These are phyloP conservation scores for Clonostachys sp. DNA, from an alignment of 2,329 filamentous ascomycete genomes.

Conservation along the genomic window DNA sequence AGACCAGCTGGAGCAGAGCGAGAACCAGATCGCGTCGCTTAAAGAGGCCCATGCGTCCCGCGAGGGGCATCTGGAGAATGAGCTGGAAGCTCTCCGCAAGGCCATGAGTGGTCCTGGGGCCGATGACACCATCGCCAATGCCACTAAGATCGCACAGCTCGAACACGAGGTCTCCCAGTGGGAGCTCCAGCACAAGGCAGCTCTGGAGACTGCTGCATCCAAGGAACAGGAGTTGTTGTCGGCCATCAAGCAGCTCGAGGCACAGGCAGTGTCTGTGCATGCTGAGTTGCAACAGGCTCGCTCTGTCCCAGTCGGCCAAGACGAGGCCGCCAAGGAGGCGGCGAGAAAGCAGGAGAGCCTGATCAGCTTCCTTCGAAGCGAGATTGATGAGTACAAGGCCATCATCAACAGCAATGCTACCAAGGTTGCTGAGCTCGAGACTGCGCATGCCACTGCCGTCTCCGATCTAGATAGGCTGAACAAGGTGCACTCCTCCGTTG, in stretches of 20 bases:
- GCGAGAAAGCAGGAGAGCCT: slow-evolving; percentile 54
- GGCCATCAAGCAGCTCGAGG: slow-evolving; percentile 71
- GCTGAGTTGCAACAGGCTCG: slow-evolving; percentile 41
- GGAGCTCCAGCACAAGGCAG: slow-evolving; percentile 70
- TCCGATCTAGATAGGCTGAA: slow-evolving; percentile 70
- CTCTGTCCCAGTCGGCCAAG: slow-evolving; percentile 26
- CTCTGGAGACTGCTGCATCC: slow-evolving; percentile 64
- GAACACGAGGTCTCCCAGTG: slow-evolving; percentile 69
- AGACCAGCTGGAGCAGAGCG: slow-evolving; percentile 82
- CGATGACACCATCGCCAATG: slow-evolving; percentile 11
- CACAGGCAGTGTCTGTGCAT: slow-evolving; percentile 47
- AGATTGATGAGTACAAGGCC: slow-evolving; percentile 78
- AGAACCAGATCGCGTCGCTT: slow-evolving; percentile 71
- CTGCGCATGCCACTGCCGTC: slow-evolving; percentile 62
- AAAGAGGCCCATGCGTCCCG: slow-evolving; percentile 68
- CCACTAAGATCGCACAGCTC: slow-evolving; percentile 56
- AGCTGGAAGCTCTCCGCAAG: slow-evolving; percentile 65
- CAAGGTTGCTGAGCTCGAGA: slow-evolving; percentile 71
- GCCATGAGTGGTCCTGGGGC: slow-evolving; percentile 35
- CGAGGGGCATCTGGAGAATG: slow-evolving; percentile 68
- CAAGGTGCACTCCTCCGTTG: slow-evolving; percentile 61
- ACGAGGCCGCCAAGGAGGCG: slow-evolving; percentile 38
- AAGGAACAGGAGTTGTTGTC: slow-evolving; percentile 69
- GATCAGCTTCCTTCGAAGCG: slow-evolving; percentile 58
- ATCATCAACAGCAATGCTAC: slow-evolving; percentile 64